Evolutionary conservation across 2,329 filamentous ascomycete genomes (phyloP).

Genomic region (Teratosphaeria viscida): DNA sequence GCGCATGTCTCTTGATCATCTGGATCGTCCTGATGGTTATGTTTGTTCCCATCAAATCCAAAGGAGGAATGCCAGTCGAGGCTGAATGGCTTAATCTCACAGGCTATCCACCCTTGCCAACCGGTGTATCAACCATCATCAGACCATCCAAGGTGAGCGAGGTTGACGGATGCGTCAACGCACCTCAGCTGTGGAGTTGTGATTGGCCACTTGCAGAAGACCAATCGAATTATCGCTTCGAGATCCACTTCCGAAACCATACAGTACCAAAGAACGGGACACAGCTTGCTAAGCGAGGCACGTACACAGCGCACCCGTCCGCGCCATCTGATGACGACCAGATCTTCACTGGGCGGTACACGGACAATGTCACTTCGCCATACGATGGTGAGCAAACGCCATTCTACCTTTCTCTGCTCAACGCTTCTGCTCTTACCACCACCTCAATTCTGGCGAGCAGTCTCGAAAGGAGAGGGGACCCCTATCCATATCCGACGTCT

Average conservation of each 20-base stretch:
- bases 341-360: conserved; percentile 74
- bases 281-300: conserved; percentile 5
- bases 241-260: conserved; percentile 55
- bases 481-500: conserved; percentile 16
- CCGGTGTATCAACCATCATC: conserved; percentile 68
- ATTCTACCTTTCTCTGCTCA: conserved; percentile 70
- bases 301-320: conserved; percentile 35
- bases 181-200: conserved; percentile 76
- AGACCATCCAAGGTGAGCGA: conserved; percentile 56
- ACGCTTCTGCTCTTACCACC: conserved; percentile 21
- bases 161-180: conserved; percentile 60
- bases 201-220: conserved; percentile 64
- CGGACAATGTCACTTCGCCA: conserved; percentile 57
- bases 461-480: conserved; percentile 7
- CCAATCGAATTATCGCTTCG: conserved; percentile 62
- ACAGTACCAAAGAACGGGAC: conserved; percentile 27
- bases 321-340: conserved; percentile 59
- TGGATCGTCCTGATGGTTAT: conserved; percentile 30
- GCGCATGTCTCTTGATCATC: conserved; percentile 25
- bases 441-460: conserved; percentile 2
- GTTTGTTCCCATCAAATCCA: conserved; percentile 30
- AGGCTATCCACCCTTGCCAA: conserved; percentile 75
- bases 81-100: conserved; percentile 74
- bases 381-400: conserved; percentile 82
- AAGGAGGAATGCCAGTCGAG: conserved; percentile 32